phyloP scores from a whole-genome alignment of 2,329 filamentous ascomycete genomes.

The Hypoxylon sp. region DNA sequence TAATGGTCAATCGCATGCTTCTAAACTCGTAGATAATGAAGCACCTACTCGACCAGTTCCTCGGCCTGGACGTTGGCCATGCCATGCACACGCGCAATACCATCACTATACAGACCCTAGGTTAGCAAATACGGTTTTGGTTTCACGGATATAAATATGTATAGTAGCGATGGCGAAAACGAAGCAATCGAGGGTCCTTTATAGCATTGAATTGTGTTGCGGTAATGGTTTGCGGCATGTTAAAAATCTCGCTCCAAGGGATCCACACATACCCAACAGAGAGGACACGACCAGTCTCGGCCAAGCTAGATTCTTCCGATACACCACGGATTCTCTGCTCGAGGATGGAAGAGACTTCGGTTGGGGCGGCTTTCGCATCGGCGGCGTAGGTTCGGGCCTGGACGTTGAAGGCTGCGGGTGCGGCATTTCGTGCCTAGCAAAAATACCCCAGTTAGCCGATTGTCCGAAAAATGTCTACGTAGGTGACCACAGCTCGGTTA shows the following conservation, averaged over 20 bases:
- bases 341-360: constrained; percentile 98
- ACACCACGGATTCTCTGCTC: constrained; percentile 99
- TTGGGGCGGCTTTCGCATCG: constrained; percentile 95
- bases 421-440: constrained; percentile 85
- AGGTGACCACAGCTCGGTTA: constrained; percentile 31
- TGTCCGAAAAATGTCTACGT: constrained; percentile 61
- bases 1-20: constrained; percentile 45
- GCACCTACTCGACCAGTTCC: constrained; percentile 97
- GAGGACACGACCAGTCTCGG: constrained; percentile 98
- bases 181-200: background rate
- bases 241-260: constrained; percentile 50
- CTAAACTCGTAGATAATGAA: constrained; percentile 34
- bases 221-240: constrained; percentile 30
- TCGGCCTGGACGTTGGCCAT: constrained; percentile 99
- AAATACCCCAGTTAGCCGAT: constrained; percentile 69
- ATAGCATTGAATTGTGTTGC: constrained; percentile 24
- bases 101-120: constrained; percentile 79
- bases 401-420: constrained; percentile 82
- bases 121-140: constrained; percentile 47
- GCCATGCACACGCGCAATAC: constrained; percentile 99
- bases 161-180: constrained; percentile 4
- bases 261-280: constrained; percentile 90
- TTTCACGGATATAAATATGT: background rate
- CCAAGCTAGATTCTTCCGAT: constrained; percentile 94
- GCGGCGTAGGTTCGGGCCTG: constrained; percentile 90